Base-by-base conservation (phyloP, 257 asterid species). In the Catharanthus roseus region DNA sequence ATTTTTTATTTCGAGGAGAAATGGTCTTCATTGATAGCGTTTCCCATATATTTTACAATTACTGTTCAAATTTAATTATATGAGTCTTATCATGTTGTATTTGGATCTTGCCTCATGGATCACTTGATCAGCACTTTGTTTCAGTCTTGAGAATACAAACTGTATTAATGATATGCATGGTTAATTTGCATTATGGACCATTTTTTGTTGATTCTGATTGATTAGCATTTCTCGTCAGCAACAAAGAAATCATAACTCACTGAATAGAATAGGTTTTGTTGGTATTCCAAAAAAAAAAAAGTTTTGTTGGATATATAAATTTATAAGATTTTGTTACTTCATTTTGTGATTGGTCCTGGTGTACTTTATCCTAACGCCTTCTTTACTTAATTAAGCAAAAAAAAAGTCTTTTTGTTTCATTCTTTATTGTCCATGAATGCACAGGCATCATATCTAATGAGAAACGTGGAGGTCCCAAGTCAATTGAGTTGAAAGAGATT, bases 391-490 rank as follows among this genome's bases (percentile, higher is more conserved):
- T 18, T 4, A 15, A 21, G 65, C n/a, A n/a, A n/a, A 15, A 28
- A 29, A 31, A 16, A 64, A 21, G 33, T 13, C 47, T 38, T 13
- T 65, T 4, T 36, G 51, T 39, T 49, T 67, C 39, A 24, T 58
- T 29, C 45, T 16, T 47, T 65, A 0, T 10, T 28, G 19, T 42
- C 34, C 18, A n/a, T 76, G 15, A 68, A 60, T 53, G 23, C 81
- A 85, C 88, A 92, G 99, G 86, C 92, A 93, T 86, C 97, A 91
- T 84, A 44, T 91, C 54, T 89, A n/a, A 85, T 76, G 96, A 90
- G 82, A 87, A 88, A 75, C 87, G 78, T 61, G 96, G 95, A 67
- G 97, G 97, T 67, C 91, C 97, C 71, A 93, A 93, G 81, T 91
- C 96, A 56, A 29, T 89, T 68, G 97, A 93, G 55, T 84, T 91